Evolutionary conservation across 805 yeast genomes (phyloP), one percentile per base, ranked within the genome.

Genomic region (Yamadazyma endophytica): DNA sequence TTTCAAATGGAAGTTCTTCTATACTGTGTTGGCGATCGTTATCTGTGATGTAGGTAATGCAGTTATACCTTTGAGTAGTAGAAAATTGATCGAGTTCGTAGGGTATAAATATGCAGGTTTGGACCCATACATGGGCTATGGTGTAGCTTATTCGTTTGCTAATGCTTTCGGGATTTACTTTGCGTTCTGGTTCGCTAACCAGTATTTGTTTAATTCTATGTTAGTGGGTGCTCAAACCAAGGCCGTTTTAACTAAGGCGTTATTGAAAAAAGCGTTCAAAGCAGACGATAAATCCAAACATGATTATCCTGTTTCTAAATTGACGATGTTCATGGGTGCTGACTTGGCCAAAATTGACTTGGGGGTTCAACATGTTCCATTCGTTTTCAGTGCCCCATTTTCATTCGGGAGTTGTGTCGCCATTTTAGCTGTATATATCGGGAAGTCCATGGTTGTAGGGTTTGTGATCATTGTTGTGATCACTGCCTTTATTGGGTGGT

Each of bases 321-420:
- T 88, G 34, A 84, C 94, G 17, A 77, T 88, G 5, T 57, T 86
- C 48, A 72, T 87, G 47, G 82, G 90, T 39, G 78, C 94, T 2
- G 96, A 88, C 51, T 63, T 87, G 23, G 73, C 89, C 9, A 75
- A 95, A 47, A 69, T 88, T 20, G 95, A 86, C 52, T 68, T 83
- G 39, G 87, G 87, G 4, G 55, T 79, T n/a, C 74, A 74, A 4
- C 79, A 77, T 40, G 75, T 77, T 44, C 83, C 83, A 4, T 74
- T 78, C 45, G 48, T 77, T 12, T 52, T 79, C 44, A 63, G 77
- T 9, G 73, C 83, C 50, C 87, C 89, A 0, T 60, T 82, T 4
- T 69, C 84, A 1, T 54, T 84, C 27, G 69, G 69, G 2, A 75
- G 83, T 39, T 70, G 82, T 17, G 63, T 83, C 24, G 83, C 74